A percentile compares a stretch with the other conserved stretches of the same genome.
Evolutionary conservation across 2,329 filamentous ascomycete species (phyloP).

Genomic region (Aschersonia sp.): DNA sequence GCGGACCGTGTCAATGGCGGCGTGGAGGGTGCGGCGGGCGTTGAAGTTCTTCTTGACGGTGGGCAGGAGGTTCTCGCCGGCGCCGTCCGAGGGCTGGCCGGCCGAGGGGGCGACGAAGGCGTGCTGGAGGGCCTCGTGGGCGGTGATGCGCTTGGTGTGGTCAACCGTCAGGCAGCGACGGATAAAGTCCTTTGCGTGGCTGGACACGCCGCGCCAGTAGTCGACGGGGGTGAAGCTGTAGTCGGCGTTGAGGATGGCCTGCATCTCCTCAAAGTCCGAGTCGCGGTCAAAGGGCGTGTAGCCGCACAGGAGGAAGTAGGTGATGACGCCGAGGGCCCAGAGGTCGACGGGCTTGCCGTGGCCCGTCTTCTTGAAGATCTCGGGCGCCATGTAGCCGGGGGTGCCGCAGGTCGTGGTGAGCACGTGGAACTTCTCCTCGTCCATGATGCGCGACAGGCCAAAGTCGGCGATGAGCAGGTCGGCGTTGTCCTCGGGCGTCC

Average conservation of each 20-base stretch:
- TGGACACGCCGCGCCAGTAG: conserved; percentile 91
- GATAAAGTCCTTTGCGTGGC: conserved; percentile 82
- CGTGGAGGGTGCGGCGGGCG: conserved; percentile 51
- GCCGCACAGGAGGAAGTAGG: conserved; percentile 93
- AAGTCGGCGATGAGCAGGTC: conserved; percentile 96
- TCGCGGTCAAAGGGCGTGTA: conserved; percentile 98
- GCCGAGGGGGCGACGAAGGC: conserved; percentile 47
- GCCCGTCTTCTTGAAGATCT: conserved; percentile 97
- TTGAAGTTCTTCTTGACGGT: conserved; percentile 66
- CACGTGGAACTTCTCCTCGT: conserved; percentile 96
- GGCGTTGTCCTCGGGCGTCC: conserved; percentile 93
- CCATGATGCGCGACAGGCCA: conserved; percentile 91
- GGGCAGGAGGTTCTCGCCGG: conserved; percentile 48
- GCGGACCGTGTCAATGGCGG: conserved; percentile 56
- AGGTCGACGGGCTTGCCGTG: conserved; percentile 97
- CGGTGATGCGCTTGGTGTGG: conserved; percentile 73
- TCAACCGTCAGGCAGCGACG: conserved; percentile 83
- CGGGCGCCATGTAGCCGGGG: conserved; percentile 96
- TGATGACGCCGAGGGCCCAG: conserved; percentile 97
- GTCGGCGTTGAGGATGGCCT: conserved; percentile 91
- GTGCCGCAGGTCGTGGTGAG: conserved; percentile 95
- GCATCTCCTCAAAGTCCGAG: conserved; percentile 97
- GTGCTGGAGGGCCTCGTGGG: conserved; percentile 61
- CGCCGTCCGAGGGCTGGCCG: conserved; percentile 29
- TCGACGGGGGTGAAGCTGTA: conserved; percentile 90